Evolutionary conservation across 305 asterid genomes (phyloP).

Genomic region (Plantago coronopus): DNA sequence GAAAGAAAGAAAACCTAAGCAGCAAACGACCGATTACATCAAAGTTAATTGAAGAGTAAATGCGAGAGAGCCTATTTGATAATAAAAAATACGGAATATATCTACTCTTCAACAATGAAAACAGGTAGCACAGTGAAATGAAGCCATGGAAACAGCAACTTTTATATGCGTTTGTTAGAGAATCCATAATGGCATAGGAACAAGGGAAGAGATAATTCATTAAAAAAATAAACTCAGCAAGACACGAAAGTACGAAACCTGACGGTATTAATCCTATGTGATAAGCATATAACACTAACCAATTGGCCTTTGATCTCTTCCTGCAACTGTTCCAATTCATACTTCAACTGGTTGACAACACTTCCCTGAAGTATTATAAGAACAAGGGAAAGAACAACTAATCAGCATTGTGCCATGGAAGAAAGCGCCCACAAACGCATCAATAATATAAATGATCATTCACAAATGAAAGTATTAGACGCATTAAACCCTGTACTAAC

Average conservation of each 20-base stretch:
- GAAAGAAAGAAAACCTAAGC: slow-evolving; percentile 4
- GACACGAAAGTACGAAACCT: slow-evolving; percentile 1
- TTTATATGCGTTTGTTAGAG: slow-evolving; percentile 16
- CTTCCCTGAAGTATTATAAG: slow-evolving; percentile 68
- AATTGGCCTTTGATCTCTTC: slow-evolving; percentile 70
- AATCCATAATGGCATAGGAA: slow-evolving; percentile 9
- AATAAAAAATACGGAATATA: background rate
- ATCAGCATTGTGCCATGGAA: slow-evolving; percentile 18
- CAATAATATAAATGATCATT: too few relatives aligned
- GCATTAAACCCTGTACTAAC: background rate
- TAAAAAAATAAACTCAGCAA: slow-evolving; percentile 9
- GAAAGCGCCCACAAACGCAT: slow-evolving; percentile 11
- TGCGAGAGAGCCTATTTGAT: background rate
- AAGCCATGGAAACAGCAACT: slow-evolving; percentile 14
- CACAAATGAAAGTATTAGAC: background rate
- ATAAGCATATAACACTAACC: slow-evolving; percentile 50
- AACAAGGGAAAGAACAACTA: slow-evolving; percentile 20
- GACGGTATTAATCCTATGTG: slow-evolving; percentile 18
- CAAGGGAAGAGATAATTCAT: slow-evolving; percentile 6
- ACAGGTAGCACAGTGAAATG: background rate
- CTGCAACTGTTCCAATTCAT: slow-evolving; percentile 70
- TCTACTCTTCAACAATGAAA: background rate
- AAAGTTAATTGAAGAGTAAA: background rate
- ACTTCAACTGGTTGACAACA: slow-evolving; percentile 71
- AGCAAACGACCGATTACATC: too few relatives aligned